Evolutionary conservation across 306 rosid species (phyloP).

Genomic region (Begonia loranthoides): DNA sequence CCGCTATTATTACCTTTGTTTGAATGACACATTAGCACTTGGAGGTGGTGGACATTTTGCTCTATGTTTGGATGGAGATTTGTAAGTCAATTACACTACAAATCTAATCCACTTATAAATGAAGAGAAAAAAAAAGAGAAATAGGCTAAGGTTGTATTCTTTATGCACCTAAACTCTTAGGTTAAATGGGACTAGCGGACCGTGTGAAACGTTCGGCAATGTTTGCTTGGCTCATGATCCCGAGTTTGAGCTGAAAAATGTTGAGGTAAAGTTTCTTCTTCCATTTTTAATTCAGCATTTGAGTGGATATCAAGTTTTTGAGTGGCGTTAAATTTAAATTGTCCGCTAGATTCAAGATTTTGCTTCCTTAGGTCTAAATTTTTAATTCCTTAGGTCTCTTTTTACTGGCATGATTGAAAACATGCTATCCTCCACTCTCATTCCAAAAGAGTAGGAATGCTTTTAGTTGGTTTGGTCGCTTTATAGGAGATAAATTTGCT

Average conservation of each 20-base stretch:
- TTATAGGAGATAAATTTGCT: too few relatives aligned
- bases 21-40: constrained; percentile 65
- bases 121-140: too few relatives aligned
- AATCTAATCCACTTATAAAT: too few relatives aligned
- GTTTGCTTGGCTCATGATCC: constrained; percentile 68
- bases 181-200: constrained; percentile 85
- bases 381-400: too few relatives aligned
- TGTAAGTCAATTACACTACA: constrained; percentile 38
- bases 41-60: constrained; percentile 96
- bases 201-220: constrained; percentile 80
- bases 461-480: too few relatives aligned
- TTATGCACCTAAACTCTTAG: constrained; percentile 27
- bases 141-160: constrained; percentile 3
- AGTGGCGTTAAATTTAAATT: too few relatives aligned
- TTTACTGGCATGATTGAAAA: too few relatives aligned
- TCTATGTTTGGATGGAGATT: constrained; percentile 70
- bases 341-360: too few relatives aligned
- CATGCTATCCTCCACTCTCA: too few relatives aligned
- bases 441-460: too few relatives aligned
- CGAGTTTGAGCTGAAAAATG: constrained; percentile 82
- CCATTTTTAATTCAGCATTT: not conserved
- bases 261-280: constrained; percentile 46
- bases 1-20: constrained; percentile 61
- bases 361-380: too few relatives aligned
- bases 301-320: constrained; percentile 2